phyloP scores from a whole-genome alignment of 192 early-diverging fungal genomes.

The Gryganskiella cystojenkinii region DNA sequence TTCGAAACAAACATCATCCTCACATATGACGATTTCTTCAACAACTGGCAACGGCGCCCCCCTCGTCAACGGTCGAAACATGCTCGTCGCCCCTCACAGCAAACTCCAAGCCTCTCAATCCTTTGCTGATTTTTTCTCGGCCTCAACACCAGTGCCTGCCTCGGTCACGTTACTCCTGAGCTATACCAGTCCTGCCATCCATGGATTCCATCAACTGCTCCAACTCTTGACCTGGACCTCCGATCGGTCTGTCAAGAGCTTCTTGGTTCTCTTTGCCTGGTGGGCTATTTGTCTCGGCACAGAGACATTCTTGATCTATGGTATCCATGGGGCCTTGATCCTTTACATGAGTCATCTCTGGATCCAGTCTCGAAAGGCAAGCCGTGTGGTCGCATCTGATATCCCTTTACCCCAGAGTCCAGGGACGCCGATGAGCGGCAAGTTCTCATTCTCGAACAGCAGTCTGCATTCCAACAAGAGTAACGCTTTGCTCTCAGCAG shows the following conservation, averaged over 20 bases:
- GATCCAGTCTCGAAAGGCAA: constrained; percentile 48
- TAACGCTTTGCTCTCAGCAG: constrained; percentile 13
- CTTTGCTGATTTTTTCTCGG: constrained; percentile 53
- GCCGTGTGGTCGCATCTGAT: constrained; percentile 6
- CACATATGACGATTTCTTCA: constrained; percentile 21
- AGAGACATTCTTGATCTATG: constrained; percentile 48
- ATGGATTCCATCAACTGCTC: constrained; percentile 46
- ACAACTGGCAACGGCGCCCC: neutral
- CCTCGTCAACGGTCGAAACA: constrained; percentile 7
- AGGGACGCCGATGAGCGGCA: constrained; percentile 21
- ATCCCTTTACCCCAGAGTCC: constrained; percentile 26
- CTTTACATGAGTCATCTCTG: constrained; percentile 44
- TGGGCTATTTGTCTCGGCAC: constrained; percentile 57
- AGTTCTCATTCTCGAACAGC: constrained; percentile 23
- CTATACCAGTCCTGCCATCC: constrained; percentile 52
- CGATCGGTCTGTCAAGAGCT: constrained; percentile 52
- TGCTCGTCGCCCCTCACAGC: constrained; percentile 4
- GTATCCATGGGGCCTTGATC: constrained; percentile 40
- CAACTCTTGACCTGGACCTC: constrained; percentile 58
- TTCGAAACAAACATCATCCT: neutral
- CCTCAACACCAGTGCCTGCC: constrained; percentile 55
- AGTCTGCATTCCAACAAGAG: constrained; percentile 15
- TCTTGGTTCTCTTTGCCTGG: constrained; percentile 56
- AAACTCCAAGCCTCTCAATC: constrained; percentile 28
- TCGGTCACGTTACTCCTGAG: constrained; percentile 56